Percentiles rank a stretch among this genome's conserved stretches.
phyloP scores from a whole-genome alignment of 805 yeast species.

The Candida odintsovae region DNA sequence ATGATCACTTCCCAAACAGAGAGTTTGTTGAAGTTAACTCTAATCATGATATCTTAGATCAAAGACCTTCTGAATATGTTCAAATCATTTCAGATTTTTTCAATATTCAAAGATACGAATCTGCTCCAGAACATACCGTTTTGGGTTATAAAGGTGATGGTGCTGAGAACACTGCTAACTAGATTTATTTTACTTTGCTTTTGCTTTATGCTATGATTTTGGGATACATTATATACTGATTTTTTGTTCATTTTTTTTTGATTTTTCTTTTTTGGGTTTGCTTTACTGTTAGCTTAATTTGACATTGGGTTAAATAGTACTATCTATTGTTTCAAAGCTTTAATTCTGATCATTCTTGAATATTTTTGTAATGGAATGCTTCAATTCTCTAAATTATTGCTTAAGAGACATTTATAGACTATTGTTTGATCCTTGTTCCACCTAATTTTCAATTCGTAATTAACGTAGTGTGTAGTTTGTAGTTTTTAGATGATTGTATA shows the following conservation, averaged over 20 bases:
- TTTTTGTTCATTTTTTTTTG: background rate
- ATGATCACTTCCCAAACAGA: constrained; percentile 23
- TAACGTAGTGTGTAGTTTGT: background rate
- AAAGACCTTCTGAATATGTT: constrained; percentile 31
- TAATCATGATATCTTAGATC: constrained; percentile 35
- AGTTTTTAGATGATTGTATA: background rate
- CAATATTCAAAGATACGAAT: constrained; percentile 18
- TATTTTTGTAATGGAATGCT: background rate
- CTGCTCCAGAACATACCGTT: constrained; percentile 9
- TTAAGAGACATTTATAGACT: background rate
- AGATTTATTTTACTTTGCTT: background rate
- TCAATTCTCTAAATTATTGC: background rate
- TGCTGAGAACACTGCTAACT: background rate
- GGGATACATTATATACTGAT: background rate
- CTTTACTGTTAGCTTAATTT: background rate
- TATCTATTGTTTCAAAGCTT: background rate
- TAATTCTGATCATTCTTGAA: background rate
- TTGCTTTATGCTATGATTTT: background rate
- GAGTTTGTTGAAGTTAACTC: constrained; percentile 22
- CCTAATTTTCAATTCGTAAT: background rate
- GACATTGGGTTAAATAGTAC: background rate
- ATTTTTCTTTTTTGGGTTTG: background rate
- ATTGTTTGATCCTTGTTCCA: background rate
- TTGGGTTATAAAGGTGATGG: background rate
- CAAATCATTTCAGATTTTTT: constrained; percentile 24